These are phyloP conservation scores for Trypanosoma caninum DNA, from an alignment of 208 protist species.

Conservation along the genomic window DNA sequence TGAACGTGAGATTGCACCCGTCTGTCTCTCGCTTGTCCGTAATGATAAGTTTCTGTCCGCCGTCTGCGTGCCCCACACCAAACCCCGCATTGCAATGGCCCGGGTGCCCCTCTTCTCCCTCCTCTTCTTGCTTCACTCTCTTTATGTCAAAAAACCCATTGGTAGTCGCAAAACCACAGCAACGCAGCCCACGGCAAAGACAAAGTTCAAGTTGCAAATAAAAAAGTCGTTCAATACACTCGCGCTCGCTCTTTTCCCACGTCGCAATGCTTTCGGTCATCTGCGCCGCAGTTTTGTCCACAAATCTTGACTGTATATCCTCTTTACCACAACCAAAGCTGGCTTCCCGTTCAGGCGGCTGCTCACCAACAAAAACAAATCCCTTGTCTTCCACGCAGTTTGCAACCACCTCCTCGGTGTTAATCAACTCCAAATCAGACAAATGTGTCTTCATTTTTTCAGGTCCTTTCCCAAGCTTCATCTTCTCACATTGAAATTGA, in stretches of 20 bases:
- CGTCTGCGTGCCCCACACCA: too few relatives aligned
- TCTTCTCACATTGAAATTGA: conserved; percentile 23
- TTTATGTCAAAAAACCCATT: conserved; percentile 20
- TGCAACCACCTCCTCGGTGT: conserved; percentile 38
- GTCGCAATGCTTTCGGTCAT: conserved; percentile 27
- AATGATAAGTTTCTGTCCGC: conserved; percentile 9
- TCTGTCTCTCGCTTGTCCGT: conserved; percentile 56
- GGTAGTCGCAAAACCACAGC: conserved; percentile 21
- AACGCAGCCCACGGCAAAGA: conserved; percentile 1
- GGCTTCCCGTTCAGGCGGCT: conserved; percentile 22
- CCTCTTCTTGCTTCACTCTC: conserved; percentile 16
- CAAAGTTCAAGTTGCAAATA: conserved; percentile 23
- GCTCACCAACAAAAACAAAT: conserved; percentile 31
- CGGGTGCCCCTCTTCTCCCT: too few relatives aligned
- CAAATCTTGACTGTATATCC: conserved; percentile 25
- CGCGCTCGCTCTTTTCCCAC: conserved; percentile 37
- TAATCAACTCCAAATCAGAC: conserved; percentile 49
- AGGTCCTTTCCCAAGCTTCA: conserved; percentile 38
- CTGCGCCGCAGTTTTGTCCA: conserved; percentile 32
- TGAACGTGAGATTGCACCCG: conserved; percentile 48
- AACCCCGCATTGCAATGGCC: too few relatives aligned
- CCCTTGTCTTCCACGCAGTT: conserved; percentile 33
- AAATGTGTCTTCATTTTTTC: conserved; percentile 43
- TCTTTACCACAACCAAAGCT: conserved; percentile 17
- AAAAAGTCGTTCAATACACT: conserved; percentile 22